A percentile compares a stretch with the other conserved stretches of the same genome.
These are phyloP conservation scores for Trichosporon ovoides DNA, from an alignment of 1,284 basidiomycete genomes.

Conservation along the genomic window DNA sequence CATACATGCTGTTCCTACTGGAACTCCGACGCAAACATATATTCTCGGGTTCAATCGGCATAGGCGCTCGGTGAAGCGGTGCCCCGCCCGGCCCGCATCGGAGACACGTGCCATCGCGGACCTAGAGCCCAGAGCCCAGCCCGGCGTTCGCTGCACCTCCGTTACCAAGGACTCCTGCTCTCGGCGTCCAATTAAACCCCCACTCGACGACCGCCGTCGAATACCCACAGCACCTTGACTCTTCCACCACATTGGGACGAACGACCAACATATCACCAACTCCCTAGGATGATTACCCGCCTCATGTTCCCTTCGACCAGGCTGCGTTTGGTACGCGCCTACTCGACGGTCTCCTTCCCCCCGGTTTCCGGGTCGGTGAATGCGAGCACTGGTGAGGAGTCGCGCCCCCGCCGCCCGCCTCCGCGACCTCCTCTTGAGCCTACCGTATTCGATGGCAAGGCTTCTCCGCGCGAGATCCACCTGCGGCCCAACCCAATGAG, in stretches of 20 bases:
- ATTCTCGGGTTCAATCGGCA: background rate
- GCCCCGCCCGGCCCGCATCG: background rate
- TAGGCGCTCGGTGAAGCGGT: background rate
- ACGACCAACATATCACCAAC: background rate
- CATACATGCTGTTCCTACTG: no score
- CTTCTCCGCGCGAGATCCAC: constrained; percentile 30
- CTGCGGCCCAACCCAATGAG: constrained; percentile 29
- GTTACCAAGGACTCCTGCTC: background rate
- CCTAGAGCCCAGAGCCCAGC: background rate
- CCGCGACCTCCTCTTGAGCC: constrained; percentile 19
- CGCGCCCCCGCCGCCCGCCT: constrained; percentile 11
- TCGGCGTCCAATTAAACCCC: background rate
- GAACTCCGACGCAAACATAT: no score
- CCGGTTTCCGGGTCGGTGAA: background rate
- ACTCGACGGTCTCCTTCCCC: constrained; percentile 5
- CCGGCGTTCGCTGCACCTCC: constrained; percentile 1
- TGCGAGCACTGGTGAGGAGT: constrained; percentile 1
- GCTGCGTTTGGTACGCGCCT: constrained; percentile 6
- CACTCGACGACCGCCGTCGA: background rate
- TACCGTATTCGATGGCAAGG: constrained; percentile 34
- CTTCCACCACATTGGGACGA: background rate
- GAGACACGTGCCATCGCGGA: background rate
- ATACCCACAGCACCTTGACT: background rate
- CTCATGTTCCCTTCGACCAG: background rate
- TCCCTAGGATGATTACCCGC: background rate